Evolutionary conservation across 2,329 filamentous ascomycete genomes (phyloP).

Genomic region (Aureobasidium sp.): DNA sequence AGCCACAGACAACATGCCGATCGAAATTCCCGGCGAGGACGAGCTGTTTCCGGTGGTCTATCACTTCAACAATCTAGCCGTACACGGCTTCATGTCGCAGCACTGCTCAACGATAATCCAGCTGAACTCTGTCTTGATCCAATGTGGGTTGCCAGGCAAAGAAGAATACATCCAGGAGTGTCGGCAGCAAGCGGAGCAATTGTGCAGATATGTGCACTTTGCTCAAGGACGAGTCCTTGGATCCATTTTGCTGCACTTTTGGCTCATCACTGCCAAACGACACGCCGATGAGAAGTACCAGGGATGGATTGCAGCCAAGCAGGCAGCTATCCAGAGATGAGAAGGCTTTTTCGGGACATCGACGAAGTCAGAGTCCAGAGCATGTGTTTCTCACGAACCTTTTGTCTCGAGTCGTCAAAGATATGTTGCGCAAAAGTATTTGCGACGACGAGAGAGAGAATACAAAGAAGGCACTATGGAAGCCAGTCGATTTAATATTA

Average conservation of each 20-base stretch:
- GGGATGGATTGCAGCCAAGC: slow-evolving; percentile 4
- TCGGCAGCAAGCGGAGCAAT: background rate
- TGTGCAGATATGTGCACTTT: slow-evolving; percentile 1
- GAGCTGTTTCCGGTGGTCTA: slow-evolving; percentile 3
- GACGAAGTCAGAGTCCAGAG: background rate
- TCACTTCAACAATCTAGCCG: slow-evolving; percentile 4
- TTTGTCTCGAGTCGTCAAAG: background rate
- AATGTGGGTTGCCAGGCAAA: background rate
- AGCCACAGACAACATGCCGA: background rate
- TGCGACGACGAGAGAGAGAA: background rate
- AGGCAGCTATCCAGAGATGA: slow-evolving; percentile 1
- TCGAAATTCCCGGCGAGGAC: slow-evolving; percentile 8
- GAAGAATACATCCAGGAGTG: background rate
- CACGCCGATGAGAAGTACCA: slow-evolving; percentile 4
- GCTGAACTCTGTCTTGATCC: slow-evolving; percentile 5
- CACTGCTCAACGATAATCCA: slow-evolving; percentile 6
- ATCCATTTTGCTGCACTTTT: slow-evolving; percentile 9
- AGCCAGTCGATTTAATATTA: background rate
- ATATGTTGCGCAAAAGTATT: background rate
- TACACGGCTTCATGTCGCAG: slow-evolving; percentile 13
- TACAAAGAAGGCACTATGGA: background rate
- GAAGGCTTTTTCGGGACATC: background rate
- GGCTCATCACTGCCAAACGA: slow-evolving; percentile 7
- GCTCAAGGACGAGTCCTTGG: slow-evolving; percentile 1
- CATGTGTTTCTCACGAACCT: background rate